These are phyloP conservation scores for Saitozyma podzolica DNA, from an alignment of 768 basidiomycete genomes.

Conservation along the genomic window DNA sequence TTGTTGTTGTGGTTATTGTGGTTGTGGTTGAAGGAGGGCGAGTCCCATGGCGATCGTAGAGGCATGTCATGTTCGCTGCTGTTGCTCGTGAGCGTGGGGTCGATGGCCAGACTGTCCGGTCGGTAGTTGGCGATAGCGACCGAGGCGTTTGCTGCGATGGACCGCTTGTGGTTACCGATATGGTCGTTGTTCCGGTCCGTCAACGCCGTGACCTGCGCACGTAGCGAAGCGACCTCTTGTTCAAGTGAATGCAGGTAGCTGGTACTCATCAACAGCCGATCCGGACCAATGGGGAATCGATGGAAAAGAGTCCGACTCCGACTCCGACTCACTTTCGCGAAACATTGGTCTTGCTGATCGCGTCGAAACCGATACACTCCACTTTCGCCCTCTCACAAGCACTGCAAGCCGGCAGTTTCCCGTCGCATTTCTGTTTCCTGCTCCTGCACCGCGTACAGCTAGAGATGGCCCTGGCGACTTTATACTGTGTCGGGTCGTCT, in stretches of 20 bases:
- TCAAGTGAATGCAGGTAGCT: constrained; percentile 53
- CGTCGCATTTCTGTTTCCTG: constrained; percentile 53
- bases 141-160: constrained; percentile 25
- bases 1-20: not conserved
- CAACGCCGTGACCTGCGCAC: constrained; percentile 44
- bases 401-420: constrained; percentile 52
- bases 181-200: constrained; percentile 9
- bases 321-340: constrained; percentile 48
- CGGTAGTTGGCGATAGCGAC: constrained; percentile 18
- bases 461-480: constrained; percentile 52
- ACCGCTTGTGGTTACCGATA: constrained; percentile 17
- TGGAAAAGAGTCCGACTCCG: not conserved
- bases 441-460: constrained; percentile 51
- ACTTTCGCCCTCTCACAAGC: constrained; percentile 53
- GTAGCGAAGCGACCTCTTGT: constrained; percentile 50
- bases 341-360: constrained; percentile 53
- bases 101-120: constrained; percentile 19
- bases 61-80: constrained; percentile 15
- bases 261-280: constrained; percentile 2
- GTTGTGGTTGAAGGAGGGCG: constrained; percentile 9
- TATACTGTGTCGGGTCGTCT: constrained; percentile 32
- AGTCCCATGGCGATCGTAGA: constrained; percentile 33
- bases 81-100: constrained; percentile 21
- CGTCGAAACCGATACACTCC: constrained; percentile 54
- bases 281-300: not conserved